Conservation (phyloP, 177 flowering plant genomes). For the Vitis hybrid region DNA sequence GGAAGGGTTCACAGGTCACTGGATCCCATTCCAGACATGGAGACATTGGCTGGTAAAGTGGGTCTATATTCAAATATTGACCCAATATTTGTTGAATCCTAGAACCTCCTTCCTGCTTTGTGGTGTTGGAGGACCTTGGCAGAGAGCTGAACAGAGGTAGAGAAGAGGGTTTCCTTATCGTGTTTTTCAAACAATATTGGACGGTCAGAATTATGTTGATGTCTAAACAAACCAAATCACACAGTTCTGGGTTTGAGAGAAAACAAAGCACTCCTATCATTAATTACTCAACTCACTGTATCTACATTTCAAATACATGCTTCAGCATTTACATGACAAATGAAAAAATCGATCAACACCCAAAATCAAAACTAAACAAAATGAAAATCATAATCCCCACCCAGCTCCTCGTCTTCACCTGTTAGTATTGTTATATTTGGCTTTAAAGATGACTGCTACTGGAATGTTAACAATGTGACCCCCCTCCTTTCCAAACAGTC, state of each 20-base stretch:
- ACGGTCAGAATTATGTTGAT: background rate
- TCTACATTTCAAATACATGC: constrained; percentile 16
- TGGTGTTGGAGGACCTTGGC: background rate
- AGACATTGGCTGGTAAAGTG: too few relatives aligned
- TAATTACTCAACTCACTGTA: constrained; percentile 3
- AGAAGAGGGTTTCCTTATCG: background rate
- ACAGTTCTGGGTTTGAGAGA: background rate
- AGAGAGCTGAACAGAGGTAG: background rate
- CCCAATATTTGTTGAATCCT: too few relatives aligned
- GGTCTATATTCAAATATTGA: too few relatives aligned
- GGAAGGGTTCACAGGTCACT: too few relatives aligned
- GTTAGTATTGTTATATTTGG: constrained; percentile 39
- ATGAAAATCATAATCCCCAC: background rate
- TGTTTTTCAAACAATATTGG: too few relatives aligned
- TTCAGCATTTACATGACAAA: constrained; percentile 30
- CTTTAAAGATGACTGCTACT: constrained; percentile 58
- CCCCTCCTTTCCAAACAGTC: constrained; percentile 59
- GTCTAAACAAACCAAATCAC: background rate
- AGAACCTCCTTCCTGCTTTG: too few relatives aligned
- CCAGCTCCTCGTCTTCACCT: constrained; percentile 14
- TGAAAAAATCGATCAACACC: constrained; percentile 34
- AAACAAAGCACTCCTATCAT: background rate
- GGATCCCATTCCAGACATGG: too few relatives aligned
- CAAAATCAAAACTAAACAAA: background rate
- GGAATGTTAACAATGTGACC: constrained; percentile 80